phyloP scores from a whole-genome alignment of 2,329 filamentous ascomycete species.

The Aspergillus brunneoviolaceus region DNA sequence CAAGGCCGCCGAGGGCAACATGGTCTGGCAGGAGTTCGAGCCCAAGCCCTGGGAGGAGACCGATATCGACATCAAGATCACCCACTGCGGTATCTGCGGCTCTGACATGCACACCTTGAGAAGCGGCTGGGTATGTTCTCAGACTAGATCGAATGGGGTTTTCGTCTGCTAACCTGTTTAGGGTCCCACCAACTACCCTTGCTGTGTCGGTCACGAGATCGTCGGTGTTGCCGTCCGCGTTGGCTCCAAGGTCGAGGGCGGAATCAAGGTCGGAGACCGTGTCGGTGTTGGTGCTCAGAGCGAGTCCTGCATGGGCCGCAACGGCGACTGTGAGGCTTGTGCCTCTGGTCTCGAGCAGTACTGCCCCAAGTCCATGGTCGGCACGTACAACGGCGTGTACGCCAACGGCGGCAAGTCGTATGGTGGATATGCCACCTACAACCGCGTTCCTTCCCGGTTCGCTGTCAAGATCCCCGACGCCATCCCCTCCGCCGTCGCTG shows the following conservation, averaged over 20 bases:
- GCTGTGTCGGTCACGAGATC: conserved; percentile 65
- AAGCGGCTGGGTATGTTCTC: conserved; percentile 43
- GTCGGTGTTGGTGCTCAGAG: conserved; percentile 61
- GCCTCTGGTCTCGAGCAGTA: conserved; percentile 38
- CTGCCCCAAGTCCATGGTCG: conserved; percentile 26
- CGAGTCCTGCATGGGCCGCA: conserved; percentile 50
- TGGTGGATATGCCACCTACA: conserved; percentile 63
- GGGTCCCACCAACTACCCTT: conserved; percentile 38
- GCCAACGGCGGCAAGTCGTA: conserved; percentile 61
- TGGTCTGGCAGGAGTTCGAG: conserved; percentile 57
- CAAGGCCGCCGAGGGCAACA: conserved; percentile 51
- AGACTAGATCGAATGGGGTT: too few relatives aligned
- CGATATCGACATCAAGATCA: conserved; percentile 63
- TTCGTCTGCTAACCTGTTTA: conserved; percentile 9
- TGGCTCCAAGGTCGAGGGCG: conserved; percentile 44
- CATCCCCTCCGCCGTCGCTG: conserved; percentile 17
- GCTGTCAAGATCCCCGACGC: conserved; percentile 47
- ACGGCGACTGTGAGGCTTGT: conserved; percentile 54
- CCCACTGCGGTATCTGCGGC: conserved; percentile 65
- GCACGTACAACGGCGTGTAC: conserved; percentile 31
- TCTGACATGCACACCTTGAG: conserved; percentile 60
- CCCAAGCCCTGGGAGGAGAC: conserved; percentile 65
- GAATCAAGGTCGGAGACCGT: conserved; percentile 36
- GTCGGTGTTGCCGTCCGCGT: conserved; percentile 60
- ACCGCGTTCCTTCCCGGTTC: conserved; percentile 58